phyloP scores from a whole-genome alignment of 2,329 filamentous ascomycete genomes.

The Trichoderma sp. region DNA sequence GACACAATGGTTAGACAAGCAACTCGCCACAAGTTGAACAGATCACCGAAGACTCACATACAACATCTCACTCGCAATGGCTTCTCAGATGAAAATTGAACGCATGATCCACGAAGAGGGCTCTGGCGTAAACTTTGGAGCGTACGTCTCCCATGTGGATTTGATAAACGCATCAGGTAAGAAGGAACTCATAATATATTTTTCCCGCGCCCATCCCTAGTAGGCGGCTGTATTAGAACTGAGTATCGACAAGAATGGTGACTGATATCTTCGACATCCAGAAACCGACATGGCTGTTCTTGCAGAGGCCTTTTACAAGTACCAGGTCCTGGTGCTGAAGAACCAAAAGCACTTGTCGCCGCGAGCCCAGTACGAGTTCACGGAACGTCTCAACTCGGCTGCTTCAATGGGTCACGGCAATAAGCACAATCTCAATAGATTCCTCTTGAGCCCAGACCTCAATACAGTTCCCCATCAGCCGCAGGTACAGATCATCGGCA shows the following conservation, averaged over 20 bases:
- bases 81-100: background rate
- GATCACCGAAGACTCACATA: background rate
- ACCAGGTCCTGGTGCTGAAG: background rate
- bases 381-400: background rate
- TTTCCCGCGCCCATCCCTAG: no score
- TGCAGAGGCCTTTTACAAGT: background rate
- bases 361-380: background rate
- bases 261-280: background rate
- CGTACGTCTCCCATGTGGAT: background rate
- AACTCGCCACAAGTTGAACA: background rate
- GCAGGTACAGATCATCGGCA: background rate
- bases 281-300: background rate
- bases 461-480: background rate
- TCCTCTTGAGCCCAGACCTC: background rate
- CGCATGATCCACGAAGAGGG: background rate
- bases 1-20: background rate
- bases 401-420: background rate
- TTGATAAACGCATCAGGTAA: background rate
- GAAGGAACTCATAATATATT: background rate
- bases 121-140: background rate
- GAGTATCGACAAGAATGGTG: no score
- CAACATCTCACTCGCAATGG: background rate
- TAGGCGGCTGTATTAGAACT: no score
- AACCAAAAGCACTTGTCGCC: background rate
- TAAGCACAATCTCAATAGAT: background rate